Base-by-base conservation (phyloP, 257 asterid genomes). In the Capsicum rhomboideum region DNA sequence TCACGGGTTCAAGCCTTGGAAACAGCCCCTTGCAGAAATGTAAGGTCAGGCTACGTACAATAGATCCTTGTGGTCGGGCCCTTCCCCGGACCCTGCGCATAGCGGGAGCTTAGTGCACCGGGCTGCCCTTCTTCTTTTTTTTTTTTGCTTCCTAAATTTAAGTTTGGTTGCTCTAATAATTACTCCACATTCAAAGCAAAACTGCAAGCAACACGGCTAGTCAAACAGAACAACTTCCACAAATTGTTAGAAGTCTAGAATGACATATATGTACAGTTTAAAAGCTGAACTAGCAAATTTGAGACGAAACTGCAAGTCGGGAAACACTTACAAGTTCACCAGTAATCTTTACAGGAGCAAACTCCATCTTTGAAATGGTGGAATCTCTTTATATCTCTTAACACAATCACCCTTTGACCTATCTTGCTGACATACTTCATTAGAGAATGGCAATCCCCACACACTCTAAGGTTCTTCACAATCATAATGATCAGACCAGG, bases 381-480 rank as follows among this genome's bases (percentile, higher is more conserved):
- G 78, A 90, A 90, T 58, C 91, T 86, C 86, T 90, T 90, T 61
- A 61, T 69, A 86, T 90, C 92, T 82, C 92, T 80, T 23, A 85
- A 79, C 42, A 90, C 85, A 83, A 86, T 88, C 85, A 82, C 90
- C 82, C 90, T 87, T 64, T 84, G 68, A 71, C 67, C 79, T 52
- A 84, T 68, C 83, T 63, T 89, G 58, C 90, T 87, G 26, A 77
- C 81, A 77, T 84, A 82, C 81, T 85, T 90, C 88, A 88, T 86
- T 44, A 86, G 68, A 63, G 91, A 86, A 82, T 86, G 92, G 31
- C 92, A 90, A 82, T 88, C 92, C 53, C 91, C 87, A 59, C 91
- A 90, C 40, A 86, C 87, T 61, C 90, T 83, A 79, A 89, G 86
- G 74, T 86, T 90, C 82, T 90, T 90, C 79, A 90, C 88, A 81